Base-by-base conservation (phyloP, 108 stramenopile species). In the Discostella pseudostelligera region DNA sequence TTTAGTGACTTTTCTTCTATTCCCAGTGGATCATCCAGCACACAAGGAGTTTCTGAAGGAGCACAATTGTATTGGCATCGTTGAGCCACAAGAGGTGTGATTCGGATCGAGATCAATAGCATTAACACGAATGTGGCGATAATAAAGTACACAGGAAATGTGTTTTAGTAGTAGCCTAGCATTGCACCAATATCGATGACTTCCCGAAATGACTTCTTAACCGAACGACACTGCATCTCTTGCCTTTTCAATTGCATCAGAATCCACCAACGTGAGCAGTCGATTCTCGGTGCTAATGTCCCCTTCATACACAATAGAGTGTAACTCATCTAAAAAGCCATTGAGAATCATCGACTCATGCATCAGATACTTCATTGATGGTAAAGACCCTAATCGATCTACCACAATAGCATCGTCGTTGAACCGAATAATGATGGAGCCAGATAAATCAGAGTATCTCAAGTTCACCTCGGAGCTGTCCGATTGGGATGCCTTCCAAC, bases 21-120 rank as follows among this genome's bases (percentile, higher is more conserved):
- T 95, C 70, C 94, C 94, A 32, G 77, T 84, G 46, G 72, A 84
- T 32, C 94, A 95, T 69, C 88, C 89, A n/a, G 85, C 83, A 14
- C 94, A 95, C 67, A 74, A 79, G 12, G 83, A 80, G 0, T 95
- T 84, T 62, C 54, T 95, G 53, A 92, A 87, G 65, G 86, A 92
- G 45, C 88, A 89, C 65, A 69, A 78, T 44, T 91, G 90, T 62
- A 69, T 95, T 20, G 89, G 79, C 36, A 63, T 95, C 14, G 42
- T 93, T 24, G 83, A 88, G 62, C 88, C 86, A 7, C 58, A 51
- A 25, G 22, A 25, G 24, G 19, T 24, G 12, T 22, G 49, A 22
- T 8, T 44, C 44, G 44, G 14, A 46, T 19, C 17, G 46, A 17
- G 16, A 17, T 4, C 16, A 46, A 25, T 8, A 25, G 11, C 24